phyloP scores from a whole-genome alignment of 2,329 filamentous ascomycete genomes.

The Cordyceps cateniannulata region DNA sequence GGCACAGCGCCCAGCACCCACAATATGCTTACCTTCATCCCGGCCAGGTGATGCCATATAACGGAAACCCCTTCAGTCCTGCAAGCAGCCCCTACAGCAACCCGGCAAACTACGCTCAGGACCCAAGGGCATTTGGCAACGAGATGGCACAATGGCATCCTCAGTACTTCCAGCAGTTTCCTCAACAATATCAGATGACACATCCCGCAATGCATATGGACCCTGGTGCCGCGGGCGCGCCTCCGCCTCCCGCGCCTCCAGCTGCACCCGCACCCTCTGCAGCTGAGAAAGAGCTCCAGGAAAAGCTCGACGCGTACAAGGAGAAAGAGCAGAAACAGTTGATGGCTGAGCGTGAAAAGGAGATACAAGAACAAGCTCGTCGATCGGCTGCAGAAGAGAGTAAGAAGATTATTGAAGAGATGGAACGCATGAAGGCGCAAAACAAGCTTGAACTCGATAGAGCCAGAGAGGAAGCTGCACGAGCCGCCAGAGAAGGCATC shows the following conservation, averaged over 20 bases:
- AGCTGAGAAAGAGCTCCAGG: slow-evolving; percentile 33
- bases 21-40: slow-evolving; percentile 25
- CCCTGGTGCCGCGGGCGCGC: slow-evolving; percentile 25
- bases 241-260: slow-evolving; percentile 32
- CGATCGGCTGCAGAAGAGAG: slow-evolving; percentile 40
- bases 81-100: slow-evolving; percentile 29
- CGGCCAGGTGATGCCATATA: slow-evolving; percentile 34
- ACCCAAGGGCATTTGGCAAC: not conserved
- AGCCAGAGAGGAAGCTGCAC: slow-evolving; percentile 40
- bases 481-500: slow-evolving; percentile 36
- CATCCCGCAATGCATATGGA: slow-evolving; percentile 38
- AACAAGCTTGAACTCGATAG: slow-evolving; percentile 41
- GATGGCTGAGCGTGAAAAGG: slow-evolving; percentile 30
- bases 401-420: slow-evolving; percentile 33
- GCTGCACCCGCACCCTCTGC: slow-evolving; percentile 27
- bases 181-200: slow-evolving; percentile 34
- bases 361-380: slow-evolving; percentile 26
- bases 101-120: not conserved
- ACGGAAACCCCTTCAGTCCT: slow-evolving; percentile 37
- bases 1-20: slow-evolving; percentile 17
- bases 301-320: slow-evolving; percentile 26
- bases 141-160: not conserved
- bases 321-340: slow-evolving; percentile 32
- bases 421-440: slow-evolving; percentile 37
- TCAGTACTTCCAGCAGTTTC: slow-evolving; percentile 18